These are phyloP conservation scores for Auxenochlorella pyrenoidosa DNA, from an alignment of 139 green algal genomes.

Conservation along the genomic window DNA sequence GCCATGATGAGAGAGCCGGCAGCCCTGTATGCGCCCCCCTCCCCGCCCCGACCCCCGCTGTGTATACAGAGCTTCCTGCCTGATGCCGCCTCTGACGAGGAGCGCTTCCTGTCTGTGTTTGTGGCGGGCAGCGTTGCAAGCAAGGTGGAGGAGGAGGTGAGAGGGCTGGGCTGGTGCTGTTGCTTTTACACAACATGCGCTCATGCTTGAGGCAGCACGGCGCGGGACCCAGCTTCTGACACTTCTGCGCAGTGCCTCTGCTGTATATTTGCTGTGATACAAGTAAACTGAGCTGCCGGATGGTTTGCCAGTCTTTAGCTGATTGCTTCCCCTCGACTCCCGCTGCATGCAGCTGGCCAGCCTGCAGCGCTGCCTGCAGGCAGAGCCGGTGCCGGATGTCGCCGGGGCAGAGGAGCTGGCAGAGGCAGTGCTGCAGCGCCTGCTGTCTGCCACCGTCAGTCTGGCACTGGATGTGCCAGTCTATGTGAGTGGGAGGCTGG, in stretches of 20 bases:
- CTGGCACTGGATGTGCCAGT: not conserved
- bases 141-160: not conserved
- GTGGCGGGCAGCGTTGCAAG: not conserved
- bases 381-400: not conserved
- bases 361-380: not conserved
- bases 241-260: no score
- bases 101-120: constrained; percentile 3
- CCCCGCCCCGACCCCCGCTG: no score
- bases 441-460: not conserved
- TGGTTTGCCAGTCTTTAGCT: no score
- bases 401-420: not conserved
- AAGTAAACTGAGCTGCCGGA: no score
- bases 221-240: no score
- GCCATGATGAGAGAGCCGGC: no score
- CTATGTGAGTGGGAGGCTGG: not conserved
- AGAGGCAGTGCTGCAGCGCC: not conserved
- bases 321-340: no score
- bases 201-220: no score
- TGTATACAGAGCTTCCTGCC: not conserved
- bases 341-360: not conserved
- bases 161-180: not conserved
- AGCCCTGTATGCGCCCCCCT: no score
- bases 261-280: no score
- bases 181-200: no score
- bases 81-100: not conserved